phyloP scores from a whole-genome alignment of 495 filamentous ascomycete species.

The Daldinia caldariorum region DNA sequence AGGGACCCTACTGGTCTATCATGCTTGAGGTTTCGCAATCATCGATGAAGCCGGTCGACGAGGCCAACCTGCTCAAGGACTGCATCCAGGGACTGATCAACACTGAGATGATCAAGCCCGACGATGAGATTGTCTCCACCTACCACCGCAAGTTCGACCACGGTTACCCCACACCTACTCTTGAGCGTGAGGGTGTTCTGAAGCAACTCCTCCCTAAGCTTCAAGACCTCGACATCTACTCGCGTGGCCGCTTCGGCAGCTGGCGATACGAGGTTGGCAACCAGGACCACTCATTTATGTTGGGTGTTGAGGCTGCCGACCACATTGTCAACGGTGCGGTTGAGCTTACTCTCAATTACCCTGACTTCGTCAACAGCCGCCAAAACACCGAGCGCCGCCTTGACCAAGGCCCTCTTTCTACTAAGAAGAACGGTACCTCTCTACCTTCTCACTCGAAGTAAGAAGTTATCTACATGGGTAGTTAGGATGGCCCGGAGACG shows the following conservation, averaged over 20 bases:
- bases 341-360: constrained; percentile 98
- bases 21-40: constrained; percentile 99
- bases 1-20: constrained; percentile 99
- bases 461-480: constrained; percentile 1
- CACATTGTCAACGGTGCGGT: constrained; percentile 93
- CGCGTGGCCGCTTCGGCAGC: constrained; percentile 95
- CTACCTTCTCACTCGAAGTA: constrained; percentile 35
- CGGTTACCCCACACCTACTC: constrained; percentile 94
- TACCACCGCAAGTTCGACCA: constrained; percentile 99
- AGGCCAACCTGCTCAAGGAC: constrained; percentile 81
- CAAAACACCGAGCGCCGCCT: constrained; percentile 89
- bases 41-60: constrained; percentile 90
- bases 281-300: constrained; percentile 99
- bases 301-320: constrained; percentile 96
- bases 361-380: constrained; percentile 95
- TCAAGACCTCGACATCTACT: constrained; percentile 90
- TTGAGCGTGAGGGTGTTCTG: constrained; percentile 95
- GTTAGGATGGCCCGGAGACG: background rate
- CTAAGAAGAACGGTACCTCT: constrained; percentile 46
- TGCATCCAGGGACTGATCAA: constrained; percentile 97
- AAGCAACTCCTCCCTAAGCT: constrained; percentile 92
- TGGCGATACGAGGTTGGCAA: constrained; percentile 97
- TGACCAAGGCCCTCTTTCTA: constrained; percentile 67
- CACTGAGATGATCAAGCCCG: constrained; percentile 90
- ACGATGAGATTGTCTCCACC: constrained; percentile 95